Evolutionary conservation across 208 protist genomes (phyloP), one percentile per base, ranked within the genome.

Genomic region (Novymonas esmeraldas): DNA sequence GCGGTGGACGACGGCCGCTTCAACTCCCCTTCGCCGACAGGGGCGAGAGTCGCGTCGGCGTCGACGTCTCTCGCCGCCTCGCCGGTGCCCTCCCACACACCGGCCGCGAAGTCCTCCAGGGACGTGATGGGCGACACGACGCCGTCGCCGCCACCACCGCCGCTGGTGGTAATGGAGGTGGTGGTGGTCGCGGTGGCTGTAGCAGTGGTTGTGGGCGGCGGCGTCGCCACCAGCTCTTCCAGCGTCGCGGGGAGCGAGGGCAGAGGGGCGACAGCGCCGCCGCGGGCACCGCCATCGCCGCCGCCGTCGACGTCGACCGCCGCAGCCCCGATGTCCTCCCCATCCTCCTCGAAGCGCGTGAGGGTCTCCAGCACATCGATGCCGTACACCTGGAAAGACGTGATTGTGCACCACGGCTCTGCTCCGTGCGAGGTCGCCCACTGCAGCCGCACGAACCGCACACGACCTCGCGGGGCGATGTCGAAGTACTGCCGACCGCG

Each of bases 391-490:
- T 63, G 58, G 31, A 63, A 63, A 2, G 58, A 63, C 18, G 58
- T 63, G 29, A 63, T 63, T 2, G 58, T 63, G 44, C 58, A 63
- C 58, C 58, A 63, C 58, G 58, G 58, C 58, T 63, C 58, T 29
- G 42, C 6, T 29, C 58, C 58, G 26, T 63, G 34, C 58, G 58
- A 63, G 29, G 58, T 52, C 42, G 58, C 58, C 58, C 58, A 63
- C 58, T 63, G 58, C 42, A 63, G 42, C 41, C 38, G 29, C 41
- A 63, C 48, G 26, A 39, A 63, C 10, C 58, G 58, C 41, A 63
- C 58, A 3, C 18, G 58, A 20, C 42, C 36, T 26, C 42, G 16
- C 4, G 58, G 58, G 28, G 28, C 9, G 29, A 63, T 29, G n/a
- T 63, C 44, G 16, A 63, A 63, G 58, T 63, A 63, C 29, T 63